These are phyloP conservation scores for Boletus tomentosulus DNA, from an alignment of 768 basidiomycete species.

Conservation along the genomic window DNA sequence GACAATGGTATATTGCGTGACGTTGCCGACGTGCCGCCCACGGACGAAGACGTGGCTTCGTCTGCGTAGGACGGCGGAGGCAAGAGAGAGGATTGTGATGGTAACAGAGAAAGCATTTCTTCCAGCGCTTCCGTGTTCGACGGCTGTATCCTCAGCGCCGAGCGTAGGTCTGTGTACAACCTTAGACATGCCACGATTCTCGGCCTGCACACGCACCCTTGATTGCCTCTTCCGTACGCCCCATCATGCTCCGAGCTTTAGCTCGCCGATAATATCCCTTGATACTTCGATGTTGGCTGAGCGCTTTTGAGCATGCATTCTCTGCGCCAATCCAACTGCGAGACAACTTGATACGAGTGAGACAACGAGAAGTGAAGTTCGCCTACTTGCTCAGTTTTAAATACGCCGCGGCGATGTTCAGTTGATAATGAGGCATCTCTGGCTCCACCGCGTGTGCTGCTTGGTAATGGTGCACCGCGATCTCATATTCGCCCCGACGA, in stretches of 20 bases:
- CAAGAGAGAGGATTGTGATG: constrained; percentile 14
- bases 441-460: constrained; percentile 61
- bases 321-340: constrained; percentile 70
- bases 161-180: constrained; percentile 48
- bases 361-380: constrained; percentile 1
- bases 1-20: constrained; percentile 10
- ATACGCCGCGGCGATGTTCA: constrained; percentile 73
- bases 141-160: constrained; percentile 58
- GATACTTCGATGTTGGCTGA: constrained; percentile 60
- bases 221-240: constrained; percentile 52
- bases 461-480: constrained; percentile 56
- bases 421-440: constrained; percentile 70
- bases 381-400: constrained; percentile 66
- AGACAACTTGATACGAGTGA: constrained; percentile 15
- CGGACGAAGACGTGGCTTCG: constrained; percentile 28
- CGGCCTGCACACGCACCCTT: constrained; percentile 39
- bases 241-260: constrained; percentile 60
- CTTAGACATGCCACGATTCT: neutral
- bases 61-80: constrained; percentile 12
- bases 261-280: constrained; percentile 72
- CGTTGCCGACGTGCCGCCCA: constrained; percentile 17
- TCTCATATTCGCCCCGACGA: constrained; percentile 53
- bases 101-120: constrained; percentile 46
- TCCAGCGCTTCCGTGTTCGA: constrained; percentile 57
- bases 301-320: constrained; percentile 60